Evolutionary conservation across 192 early-diverging fungal genomes (phyloP).

Genomic region (Umbelopsis vinacea): DNA sequence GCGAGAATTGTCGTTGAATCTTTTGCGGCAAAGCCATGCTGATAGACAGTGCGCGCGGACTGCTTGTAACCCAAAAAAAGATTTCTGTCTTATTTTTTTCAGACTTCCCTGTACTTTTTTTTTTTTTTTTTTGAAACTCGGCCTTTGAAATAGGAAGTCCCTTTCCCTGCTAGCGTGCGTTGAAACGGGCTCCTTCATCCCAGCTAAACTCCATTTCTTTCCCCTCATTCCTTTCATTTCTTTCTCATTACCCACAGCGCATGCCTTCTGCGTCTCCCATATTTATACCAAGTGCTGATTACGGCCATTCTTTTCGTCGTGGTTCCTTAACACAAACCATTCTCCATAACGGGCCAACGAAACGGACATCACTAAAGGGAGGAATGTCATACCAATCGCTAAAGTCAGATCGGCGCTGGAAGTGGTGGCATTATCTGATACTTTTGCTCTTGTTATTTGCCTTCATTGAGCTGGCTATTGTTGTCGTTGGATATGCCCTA

Average conservation of each 20-base stretch:
- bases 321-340: constrained; percentile 14
- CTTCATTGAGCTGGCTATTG: constrained; percentile 21
- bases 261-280: constrained; percentile 20
- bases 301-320: constrained; percentile 5
- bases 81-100: too few relatives aligned
- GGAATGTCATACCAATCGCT: background rate
- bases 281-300: constrained; percentile 2
- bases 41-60: too few relatives aligned
- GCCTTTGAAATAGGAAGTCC: background rate
- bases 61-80: background rate
- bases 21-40: constrained; percentile 52
- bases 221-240: background rate
- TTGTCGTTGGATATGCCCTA: constrained; percentile 21
- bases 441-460: constrained; percentile 16
- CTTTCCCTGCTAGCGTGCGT: background rate
- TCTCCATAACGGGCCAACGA: background rate
- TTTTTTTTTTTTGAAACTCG: constrained; percentile 12
- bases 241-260: background rate
- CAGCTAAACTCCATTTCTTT: background rate
- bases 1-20: constrained; percentile 62
- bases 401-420: constrained; percentile 34
- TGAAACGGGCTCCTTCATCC: constrained; percentile 7
- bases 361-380: background rate
- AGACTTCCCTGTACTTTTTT: too few relatives aligned
- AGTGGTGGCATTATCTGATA: constrained; percentile 37